These are phyloP conservation scores for Aspergillus thermomutatus DNA, from an alignment of 2,329 filamentous ascomycete species.

Conservation along the genomic window DNA sequence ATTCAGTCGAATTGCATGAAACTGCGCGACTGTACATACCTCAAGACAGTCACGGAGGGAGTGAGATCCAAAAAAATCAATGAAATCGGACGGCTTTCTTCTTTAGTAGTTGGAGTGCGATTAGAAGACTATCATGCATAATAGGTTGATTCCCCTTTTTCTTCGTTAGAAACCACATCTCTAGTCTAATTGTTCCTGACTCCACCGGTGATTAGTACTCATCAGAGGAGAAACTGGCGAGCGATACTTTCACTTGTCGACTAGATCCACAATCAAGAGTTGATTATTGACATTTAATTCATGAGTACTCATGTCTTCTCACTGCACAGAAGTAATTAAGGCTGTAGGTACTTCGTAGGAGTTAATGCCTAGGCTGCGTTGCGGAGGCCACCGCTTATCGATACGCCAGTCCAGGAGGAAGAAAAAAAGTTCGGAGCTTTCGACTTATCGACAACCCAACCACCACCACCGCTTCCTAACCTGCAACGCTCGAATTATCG, in stretches of 20 bases:
- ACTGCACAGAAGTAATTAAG: not conserved
- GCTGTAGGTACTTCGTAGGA: not conserved
- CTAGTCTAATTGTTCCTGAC: not conserved
- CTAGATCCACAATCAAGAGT: not conserved
- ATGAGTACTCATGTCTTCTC: not conserved
- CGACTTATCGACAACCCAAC: constrained; percentile 9
- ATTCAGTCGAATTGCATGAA: constrained; percentile 42
- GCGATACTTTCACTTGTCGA: not conserved
- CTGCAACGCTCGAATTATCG: constrained; percentile 50
- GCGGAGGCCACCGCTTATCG: constrained; percentile 29
- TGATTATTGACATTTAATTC: not conserved
- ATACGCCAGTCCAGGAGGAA: constrained; percentile 18
- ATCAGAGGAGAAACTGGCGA: not conserved
- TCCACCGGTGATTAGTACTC: not conserved
- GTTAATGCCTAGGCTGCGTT: not conserved
- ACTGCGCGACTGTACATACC: constrained; percentile 41
- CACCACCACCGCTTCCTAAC: constrained; percentile 66
- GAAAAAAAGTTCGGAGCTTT: constrained; percentile 26
- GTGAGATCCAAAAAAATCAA: constrained; percentile 37
- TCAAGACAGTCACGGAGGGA: constrained; percentile 36
- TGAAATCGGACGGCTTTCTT: constrained; percentile 38
- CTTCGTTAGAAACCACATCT: constrained; percentile 3
- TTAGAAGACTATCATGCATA: constrained; percentile 34
- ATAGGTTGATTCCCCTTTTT: constrained; percentile 22
- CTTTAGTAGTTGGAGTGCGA: constrained; percentile 41